Conservation (phyloP, 192 early-diverging fungal genomes). For the Coemansia sp. region DNA sequence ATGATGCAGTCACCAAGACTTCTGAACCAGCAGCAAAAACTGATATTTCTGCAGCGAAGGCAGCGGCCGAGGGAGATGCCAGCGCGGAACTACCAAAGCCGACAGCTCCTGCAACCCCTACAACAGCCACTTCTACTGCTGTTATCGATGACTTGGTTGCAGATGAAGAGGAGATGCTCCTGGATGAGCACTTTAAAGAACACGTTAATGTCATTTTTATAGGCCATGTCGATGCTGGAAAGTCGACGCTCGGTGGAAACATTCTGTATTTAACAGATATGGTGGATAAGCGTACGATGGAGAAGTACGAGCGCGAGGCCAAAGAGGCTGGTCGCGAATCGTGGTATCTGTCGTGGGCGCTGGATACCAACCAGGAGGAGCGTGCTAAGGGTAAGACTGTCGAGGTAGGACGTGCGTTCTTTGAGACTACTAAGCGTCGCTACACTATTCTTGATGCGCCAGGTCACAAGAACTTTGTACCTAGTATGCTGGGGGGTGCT, state of each 20-base stretch:
- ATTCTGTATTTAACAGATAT: conserved; percentile 92
- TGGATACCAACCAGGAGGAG: conserved; percentile 96
- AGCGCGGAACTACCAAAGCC: background rate
- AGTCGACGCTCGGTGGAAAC: conserved; percentile 98
- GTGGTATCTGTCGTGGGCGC: conserved; percentile 98
- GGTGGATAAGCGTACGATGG: conserved; percentile 99
- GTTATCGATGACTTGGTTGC: conserved; percentile 17
- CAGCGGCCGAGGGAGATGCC: conserved; percentile 8
- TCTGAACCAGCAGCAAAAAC: background rate
- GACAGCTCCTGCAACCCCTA: conserved; percentile 16
- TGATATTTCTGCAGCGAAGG: conserved; percentile 15
- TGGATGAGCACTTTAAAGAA: conserved; percentile 84
- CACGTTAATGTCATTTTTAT: conserved; percentile 98
- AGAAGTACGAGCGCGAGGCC: conserved; percentile 98
- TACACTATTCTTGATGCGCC: conserved; percentile 99
- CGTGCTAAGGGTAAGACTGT: conserved; percentile 98
- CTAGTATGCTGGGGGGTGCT: conserved; percentile 95
- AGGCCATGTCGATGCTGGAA: conserved; percentile 97
- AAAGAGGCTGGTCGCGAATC: conserved; percentile 95
- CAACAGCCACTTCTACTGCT: conserved; percentile 8
- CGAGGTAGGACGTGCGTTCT: conserved; percentile 96
- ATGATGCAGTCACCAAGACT: conserved; percentile 3
- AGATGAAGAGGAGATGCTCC: conserved; percentile 61
- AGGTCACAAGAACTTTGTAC: conserved; percentile 98
- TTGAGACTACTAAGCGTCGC: conserved; percentile 91